phyloP scores from a whole-genome alignment of 495 filamentous ascomycete species.

The Terfezia claveryi region DNA sequence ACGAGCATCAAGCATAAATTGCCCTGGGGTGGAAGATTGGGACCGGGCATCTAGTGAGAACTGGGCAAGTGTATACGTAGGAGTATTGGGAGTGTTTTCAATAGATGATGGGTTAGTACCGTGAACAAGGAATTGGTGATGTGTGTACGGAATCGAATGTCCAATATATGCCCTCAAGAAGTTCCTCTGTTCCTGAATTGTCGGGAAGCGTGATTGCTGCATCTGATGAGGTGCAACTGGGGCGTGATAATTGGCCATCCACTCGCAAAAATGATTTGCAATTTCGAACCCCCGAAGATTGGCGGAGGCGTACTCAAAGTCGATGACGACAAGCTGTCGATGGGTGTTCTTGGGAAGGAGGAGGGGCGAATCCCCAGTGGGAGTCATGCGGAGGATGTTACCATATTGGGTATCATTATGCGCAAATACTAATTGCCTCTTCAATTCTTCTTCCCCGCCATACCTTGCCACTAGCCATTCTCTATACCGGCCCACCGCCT shows the following conservation, averaged over 20 bases:
- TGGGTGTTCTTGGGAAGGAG: conserved; percentile 76
- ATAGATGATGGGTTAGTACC: too few species aligned
- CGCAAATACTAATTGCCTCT: conserved; percentile 65
- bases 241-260: conserved; percentile 90
- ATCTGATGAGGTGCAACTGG: conserved; percentile 36
- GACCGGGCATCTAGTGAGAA: too few species aligned
- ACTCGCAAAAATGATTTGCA: conserved; percentile 92
- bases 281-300: conserved; percentile 79
- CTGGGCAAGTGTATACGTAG: too few species aligned
- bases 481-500: conserved; percentile 55
- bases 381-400: conserved; percentile 80
- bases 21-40: background rate
- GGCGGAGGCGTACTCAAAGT: conserved; percentile 93
- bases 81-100: too few species aligned
- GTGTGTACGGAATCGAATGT: conserved; percentile 27
- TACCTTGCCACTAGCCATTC: conserved; percentile 49
- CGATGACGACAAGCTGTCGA: conserved; percentile 87
- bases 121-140: too few species aligned
- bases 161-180: conserved; percentile 75
- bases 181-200: conserved; percentile 51
- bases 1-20: background rate
- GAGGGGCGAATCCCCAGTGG: conserved; percentile 64
- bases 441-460: conserved; percentile 40
- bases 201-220: conserved; percentile 50
- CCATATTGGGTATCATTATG: conserved; percentile 99